Evolutionary conservation across 176 grass and related monocot genomes (phyloP).

Genomic region (Oryza glumipatula): DNA sequence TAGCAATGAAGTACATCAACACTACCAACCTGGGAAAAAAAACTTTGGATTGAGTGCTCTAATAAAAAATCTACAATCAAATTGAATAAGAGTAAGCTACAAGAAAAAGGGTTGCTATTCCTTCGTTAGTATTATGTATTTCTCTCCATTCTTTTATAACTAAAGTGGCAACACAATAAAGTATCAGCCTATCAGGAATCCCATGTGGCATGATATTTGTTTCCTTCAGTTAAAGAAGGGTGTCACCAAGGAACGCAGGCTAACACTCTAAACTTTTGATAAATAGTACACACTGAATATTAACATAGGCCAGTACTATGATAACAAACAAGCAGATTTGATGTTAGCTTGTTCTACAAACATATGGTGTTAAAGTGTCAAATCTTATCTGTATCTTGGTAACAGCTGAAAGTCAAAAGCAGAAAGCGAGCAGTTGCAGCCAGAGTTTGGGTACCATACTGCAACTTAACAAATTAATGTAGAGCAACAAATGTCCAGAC

Average conservation of each 20-base stretch:
- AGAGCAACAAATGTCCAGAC: background rate
- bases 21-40: constrained; percentile 78
- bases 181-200: background rate
- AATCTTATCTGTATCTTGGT: background rate
- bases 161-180: background rate
- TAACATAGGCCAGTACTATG: background rate
- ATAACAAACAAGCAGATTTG: background rate
- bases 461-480: background rate
- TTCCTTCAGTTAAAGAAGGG: background rate
- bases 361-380: background rate
- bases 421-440: constrained; percentile 4
- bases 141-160: background rate
- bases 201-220: background rate
- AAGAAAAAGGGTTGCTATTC: background rate
- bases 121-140: background rate
- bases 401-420: constrained; percentile 15
- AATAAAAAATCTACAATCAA: constrained; percentile 38
- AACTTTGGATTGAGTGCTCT: constrained; percentile 25
- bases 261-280: constrained; percentile 2
- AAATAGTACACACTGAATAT: background rate
- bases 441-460: background rate
- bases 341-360: constrained; percentile 1
- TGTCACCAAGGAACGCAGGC: background rate
- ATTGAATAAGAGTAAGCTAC: constrained; percentile 18
- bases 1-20: constrained; percentile 99